Evolutionary conservation across 1,284 basidiomycete genomes (phyloP).

Genomic region (Rhodotorula sp.): DNA sequence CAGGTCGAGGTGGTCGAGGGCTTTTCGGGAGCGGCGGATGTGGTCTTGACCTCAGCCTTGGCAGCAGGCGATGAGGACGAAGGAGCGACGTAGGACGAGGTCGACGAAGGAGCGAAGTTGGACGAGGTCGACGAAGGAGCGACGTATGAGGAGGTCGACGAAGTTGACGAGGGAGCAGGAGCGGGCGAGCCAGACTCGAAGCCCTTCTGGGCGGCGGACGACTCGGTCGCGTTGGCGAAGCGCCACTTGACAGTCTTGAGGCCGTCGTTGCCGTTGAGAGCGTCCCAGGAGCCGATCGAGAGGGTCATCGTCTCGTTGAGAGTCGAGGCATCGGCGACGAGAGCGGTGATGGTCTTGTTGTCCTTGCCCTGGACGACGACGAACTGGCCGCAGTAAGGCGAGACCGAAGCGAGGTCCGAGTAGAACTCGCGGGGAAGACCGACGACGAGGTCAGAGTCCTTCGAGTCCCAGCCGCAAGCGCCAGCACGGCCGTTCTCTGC

Average conservation of each 20-base stretch:
- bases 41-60: background rate
- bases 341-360: constrained; percentile 32
- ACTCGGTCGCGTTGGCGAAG: constrained; percentile 39
- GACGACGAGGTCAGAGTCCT: constrained; percentile 32
- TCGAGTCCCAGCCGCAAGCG: constrained; percentile 23
- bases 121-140: constrained; percentile 3
- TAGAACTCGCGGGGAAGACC: constrained; percentile 39
- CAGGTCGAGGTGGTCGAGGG: constrained; percentile 42
- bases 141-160: constrained; percentile 11
- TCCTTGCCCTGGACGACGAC: constrained; percentile 27
- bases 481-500: constrained; percentile 27
- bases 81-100: constrained; percentile 13
- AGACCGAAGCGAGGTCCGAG: constrained; percentile 25
- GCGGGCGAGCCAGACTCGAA: background rate
- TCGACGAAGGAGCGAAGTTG: constrained; percentile 4
- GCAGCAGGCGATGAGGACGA: constrained; percentile 7
- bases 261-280: constrained; percentile 17
- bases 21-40: constrained; percentile 1
- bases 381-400: constrained; percentile 37
- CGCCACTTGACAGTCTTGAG: constrained; percentile 33
- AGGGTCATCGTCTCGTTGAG: constrained; percentile 31
- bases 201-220: constrained; percentile 22
- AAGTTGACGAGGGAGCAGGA: background rate
- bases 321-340: constrained; percentile 34
- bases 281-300: constrained; percentile 28